Evolutionary conservation across 768 basidiomycete species (phyloP).

Genomic region (Amanita thiersii): DNA sequence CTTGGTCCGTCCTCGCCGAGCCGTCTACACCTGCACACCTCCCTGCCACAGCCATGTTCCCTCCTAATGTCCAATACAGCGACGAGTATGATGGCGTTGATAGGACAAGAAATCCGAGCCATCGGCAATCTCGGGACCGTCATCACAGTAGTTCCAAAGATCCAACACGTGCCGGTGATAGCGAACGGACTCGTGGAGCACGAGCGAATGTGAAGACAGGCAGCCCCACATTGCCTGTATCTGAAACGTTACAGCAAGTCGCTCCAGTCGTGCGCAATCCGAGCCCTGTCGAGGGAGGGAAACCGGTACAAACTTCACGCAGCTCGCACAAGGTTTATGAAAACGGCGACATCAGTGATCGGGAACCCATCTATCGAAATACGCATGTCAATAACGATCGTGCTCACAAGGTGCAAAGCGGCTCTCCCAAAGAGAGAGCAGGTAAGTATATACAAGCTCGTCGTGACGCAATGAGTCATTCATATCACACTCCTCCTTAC

Average conservation of each 20-base stretch:
- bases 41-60: no score
- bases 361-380: background rate
- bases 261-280: background rate
- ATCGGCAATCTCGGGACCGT: no score
- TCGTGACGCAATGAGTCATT: background rate
- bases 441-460: background rate
- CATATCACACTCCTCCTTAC: background rate
- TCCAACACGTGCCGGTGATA: background rate
- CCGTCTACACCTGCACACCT: background rate
- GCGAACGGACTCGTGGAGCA: background rate
- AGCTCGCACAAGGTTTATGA: background rate
- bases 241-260: background rate
- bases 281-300: background rate
- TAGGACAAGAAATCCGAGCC: background rate
- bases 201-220: no score
- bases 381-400: background rate
- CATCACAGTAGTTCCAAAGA: no score
- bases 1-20: background rate
- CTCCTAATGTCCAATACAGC: no score
- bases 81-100: background rate
- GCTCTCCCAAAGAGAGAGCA: conserved; percentile 1
- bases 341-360: background rate
- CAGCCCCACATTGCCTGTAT: background rate
- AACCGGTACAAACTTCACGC: background rate
- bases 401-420: background rate